Evolutionary conservation across 1,284 basidiomycete species (phyloP).

Genomic region (Wallemia ichthyophaga): DNA sequence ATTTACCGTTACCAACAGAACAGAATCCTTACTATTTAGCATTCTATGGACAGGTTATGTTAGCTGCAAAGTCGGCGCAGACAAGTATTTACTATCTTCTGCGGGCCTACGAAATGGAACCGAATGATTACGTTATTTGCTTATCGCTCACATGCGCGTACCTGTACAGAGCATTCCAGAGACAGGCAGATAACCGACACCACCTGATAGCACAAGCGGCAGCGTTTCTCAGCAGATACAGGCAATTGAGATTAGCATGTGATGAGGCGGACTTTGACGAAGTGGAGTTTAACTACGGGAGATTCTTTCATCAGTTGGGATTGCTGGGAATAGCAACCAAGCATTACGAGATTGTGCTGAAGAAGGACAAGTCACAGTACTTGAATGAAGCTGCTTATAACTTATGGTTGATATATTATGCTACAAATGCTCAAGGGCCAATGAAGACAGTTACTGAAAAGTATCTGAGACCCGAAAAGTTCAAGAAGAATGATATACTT

Average conservation of each 20-base stretch:
- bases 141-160: constrained; percentile 54
- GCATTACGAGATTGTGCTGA: constrained; percentile 48
- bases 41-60: constrained; percentile 63
- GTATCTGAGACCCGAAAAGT: not conserved
- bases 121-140: constrained; percentile 55
- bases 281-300: constrained; percentile 76
- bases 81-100: constrained; percentile 68
- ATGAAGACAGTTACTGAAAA: constrained; percentile 14
- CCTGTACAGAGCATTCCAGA: constrained; percentile 60
- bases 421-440: constrained; percentile 28
- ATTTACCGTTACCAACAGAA: constrained; percentile 25
- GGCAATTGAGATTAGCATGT: constrained; percentile 25
- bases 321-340: constrained; percentile 26
- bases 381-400: constrained; percentile 51
- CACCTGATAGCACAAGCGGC: constrained; percentile 49
- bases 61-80: constrained; percentile 59
- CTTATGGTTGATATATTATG: constrained; percentile 45
- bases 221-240: constrained; percentile 49
- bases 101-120: constrained; percentile 56
- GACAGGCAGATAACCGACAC: constrained; percentile 78
- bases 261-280: constrained; percentile 71
- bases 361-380: constrained; percentile 4
- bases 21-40: constrained; percentile 40
- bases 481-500: not conserved
- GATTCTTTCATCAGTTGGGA: constrained; percentile 47